Evolutionary conservation across 148 eudicot species (phyloP), one percentile per base, ranked within the genome.

Genomic region (Fagopyrum tataricum): DNA sequence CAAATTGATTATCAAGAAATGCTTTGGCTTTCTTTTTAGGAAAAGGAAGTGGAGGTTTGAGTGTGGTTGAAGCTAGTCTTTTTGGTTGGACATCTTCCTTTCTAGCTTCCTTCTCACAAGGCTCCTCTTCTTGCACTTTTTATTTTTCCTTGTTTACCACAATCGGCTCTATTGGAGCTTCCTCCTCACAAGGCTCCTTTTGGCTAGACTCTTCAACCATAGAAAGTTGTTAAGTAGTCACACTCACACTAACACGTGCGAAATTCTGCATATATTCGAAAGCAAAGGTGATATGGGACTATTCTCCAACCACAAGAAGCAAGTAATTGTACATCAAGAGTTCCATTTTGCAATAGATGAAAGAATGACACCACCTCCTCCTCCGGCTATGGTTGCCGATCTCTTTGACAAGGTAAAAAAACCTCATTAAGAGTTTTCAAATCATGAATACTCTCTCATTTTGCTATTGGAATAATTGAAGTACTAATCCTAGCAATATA

Each of bases 221-320:
- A 14, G 44, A 64, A 64, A 39, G 20, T 26, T 37, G 10, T 64
- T 39, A 15, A 64, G 69, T 61, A 26, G 17, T 61, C 2, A 64
- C 11, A 6, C 4, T 13, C 42, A 6, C 4, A 37, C 42, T 15
- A 37, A 64, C 43, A 64, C 24, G n/a, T 47, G 58, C 66, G 42
- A 76, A 59, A 49, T 51, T 83, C 49, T 71, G 15, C 44, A 95
- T 97, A 95, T 95, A 64, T 88, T 95, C 76, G 97, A 95, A 81
- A 91, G 97, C 69, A 95, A 91, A 81, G 98, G 98, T 39, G 97
- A 84, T 18, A 21, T 95, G 80, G 97, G 98, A 14, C 53, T 91
- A 48, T 90, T 85, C 75, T 84, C 87, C 76, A 89, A 89, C 79
- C 80, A 73, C 75, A 95, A 95, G 77, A 82, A 82, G 72, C 96